A percentile compares a stretch with the other conserved stretches of the same genome.
These are phyloP conservation scores for Penicillium diatomitis DNA, from an alignment of 495 filamentous ascomycete genomes.

Conservation along the genomic window DNA sequence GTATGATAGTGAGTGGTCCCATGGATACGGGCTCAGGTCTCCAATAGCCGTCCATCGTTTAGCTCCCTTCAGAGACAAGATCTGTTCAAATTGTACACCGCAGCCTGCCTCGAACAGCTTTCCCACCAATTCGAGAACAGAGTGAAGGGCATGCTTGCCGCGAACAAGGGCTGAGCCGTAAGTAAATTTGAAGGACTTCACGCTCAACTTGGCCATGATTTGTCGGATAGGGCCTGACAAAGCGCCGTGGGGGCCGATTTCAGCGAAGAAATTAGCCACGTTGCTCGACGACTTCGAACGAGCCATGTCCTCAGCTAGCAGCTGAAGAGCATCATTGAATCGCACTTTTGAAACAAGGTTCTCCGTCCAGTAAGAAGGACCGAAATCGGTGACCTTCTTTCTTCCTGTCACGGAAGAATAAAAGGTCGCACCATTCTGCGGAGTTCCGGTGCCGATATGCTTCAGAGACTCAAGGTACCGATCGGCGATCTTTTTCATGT, in stretches of 20 bases:
- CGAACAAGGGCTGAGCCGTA: background rate
- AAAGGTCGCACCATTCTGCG: background rate
- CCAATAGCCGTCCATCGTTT: background rate
- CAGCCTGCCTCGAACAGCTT: background rate
- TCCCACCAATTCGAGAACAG: background rate
- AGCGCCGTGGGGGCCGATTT: conserved; percentile 38
- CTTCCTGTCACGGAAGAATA: conserved; percentile 2
- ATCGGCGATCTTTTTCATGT: conserved; percentile 13
- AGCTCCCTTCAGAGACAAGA: background rate
- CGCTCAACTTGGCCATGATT: background rate
- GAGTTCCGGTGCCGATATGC: background rate
- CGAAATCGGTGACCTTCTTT: background rate
- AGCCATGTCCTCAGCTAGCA: background rate
- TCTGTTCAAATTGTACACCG: background rate
- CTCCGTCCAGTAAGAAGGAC: conserved; percentile 5
- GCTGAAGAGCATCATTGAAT: conserved; percentile 20
- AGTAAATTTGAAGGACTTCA: background rate
- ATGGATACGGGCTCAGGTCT: background rate
- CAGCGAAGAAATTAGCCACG: conserved; percentile 23
- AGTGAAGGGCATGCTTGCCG: background rate
- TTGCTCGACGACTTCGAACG: background rate
- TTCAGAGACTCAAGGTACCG: conserved; percentile 13
- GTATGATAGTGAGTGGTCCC: background rate
- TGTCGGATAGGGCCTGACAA: conserved; percentile 23
- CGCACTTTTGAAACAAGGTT: conserved; percentile 17